Base-by-base conservation (phyloP, 768 basidiomycete genomes). In the Mycena epipterygia region DNA sequence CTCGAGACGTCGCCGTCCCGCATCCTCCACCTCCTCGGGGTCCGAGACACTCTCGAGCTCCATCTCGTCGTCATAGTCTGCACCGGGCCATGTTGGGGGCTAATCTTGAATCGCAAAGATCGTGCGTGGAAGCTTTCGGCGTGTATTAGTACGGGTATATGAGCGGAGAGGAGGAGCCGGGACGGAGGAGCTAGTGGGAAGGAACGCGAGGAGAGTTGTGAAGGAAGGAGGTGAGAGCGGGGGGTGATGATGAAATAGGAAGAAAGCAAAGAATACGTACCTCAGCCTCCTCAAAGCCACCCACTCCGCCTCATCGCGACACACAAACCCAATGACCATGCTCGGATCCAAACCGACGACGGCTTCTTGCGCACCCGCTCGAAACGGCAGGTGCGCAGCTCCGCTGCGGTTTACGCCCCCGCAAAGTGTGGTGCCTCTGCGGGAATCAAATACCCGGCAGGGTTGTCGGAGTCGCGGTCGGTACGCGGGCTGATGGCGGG, bases 291-390 rank as follows among this genome's bases (percentile, higher is more conserved):
- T 86, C 62, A 98, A 88, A 81, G 98, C 95, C n/a, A 86, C 80
- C 94, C 95, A 98, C 66, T 99, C 97, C 30, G 76, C 84, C 82
- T 95, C 93, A 76, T 93, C 90, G 76, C 88, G 88, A 77, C 92
- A 91, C 74, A 98, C 78, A 79, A 98, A 98, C 14, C 96, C 97
- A 68, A 98, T 88, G 4, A 98, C 83, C 97, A 99, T 98, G 74
- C 95, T 97, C 30, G 97, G 97, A 79, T 98, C 97, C 63, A 99
- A 82, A 35, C 93, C 93, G 90, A 89, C 52, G 98, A 80, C 1
- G 93, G 93, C 94, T 98, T 97, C 89, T 97, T 98, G 78, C 95
- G 86, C 49, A 99, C 93, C 19, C 92, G 89, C 25, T 99, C 97
- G 79, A 95, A 96, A 81, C 98, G 97, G 85, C 95, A 99, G 21